A percentile compares a stretch with the other conserved stretches of the same genome.
Conservation (phyloP, 192 early-diverging fungal genomes). For the Glomus cerebriforme region DNA sequence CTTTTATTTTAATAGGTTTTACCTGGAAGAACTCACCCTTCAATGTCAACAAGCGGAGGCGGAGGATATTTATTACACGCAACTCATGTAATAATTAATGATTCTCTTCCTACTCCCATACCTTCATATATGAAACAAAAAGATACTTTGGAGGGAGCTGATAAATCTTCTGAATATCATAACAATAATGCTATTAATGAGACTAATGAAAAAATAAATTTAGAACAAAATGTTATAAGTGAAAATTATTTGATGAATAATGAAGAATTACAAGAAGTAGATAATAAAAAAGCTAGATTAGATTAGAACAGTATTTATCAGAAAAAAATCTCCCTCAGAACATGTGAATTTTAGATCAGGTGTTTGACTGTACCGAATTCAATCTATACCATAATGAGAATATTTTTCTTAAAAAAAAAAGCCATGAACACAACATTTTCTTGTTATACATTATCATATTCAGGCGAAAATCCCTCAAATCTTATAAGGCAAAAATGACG, state of each 20-base stretch:
- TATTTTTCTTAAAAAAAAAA: neutral
- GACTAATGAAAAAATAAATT: neutral
- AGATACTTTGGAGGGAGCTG: neutral
- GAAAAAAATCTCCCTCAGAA: too few relatives aligned
- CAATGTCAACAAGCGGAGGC: slow-evolving; percentile 74
- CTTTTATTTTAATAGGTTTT: slow-evolving; percentile 49
- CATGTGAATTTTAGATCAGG: too few relatives aligned
- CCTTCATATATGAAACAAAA: slow-evolving; percentile 13
- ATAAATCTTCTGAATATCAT: neutral
- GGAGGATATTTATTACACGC: slow-evolving; percentile 73
- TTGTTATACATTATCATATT: neutral
- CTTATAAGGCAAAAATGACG: neutral
- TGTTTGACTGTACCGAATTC: too few relatives aligned
- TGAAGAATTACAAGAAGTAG: neutral
- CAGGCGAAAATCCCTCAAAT: neutral
- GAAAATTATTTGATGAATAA: neutral
- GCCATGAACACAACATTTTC: neutral
- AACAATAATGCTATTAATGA: neutral
- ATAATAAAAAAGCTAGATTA: neutral
- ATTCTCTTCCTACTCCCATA: slow-evolving; percentile 9
- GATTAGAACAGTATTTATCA: too few relatives aligned
- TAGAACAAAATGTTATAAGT: neutral
- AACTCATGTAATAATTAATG: slow-evolving; percentile 49
- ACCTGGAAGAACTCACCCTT: slow-evolving; percentile 77
- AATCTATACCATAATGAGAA: too few relatives aligned